A percentile compares a stretch with the other conserved stretches of the same genome.
phyloP scores from a whole-genome alignment of 768 basidiomycete species.

The Amanita brunnescens region DNA sequence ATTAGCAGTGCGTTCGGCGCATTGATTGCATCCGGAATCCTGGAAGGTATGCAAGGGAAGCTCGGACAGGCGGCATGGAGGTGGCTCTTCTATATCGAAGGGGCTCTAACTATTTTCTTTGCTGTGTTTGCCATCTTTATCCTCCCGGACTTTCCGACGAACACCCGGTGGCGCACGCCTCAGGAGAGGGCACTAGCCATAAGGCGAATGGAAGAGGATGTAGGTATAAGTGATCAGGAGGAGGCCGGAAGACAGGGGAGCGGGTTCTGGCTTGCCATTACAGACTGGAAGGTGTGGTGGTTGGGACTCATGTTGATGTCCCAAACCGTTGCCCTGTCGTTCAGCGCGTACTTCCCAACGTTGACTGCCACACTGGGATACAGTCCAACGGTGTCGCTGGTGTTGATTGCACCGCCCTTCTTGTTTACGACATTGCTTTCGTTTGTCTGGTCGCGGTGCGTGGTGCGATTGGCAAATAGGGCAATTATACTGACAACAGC shows the following conservation, averaged over 20 bases:
- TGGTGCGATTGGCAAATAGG: neutral
- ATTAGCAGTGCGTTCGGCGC: conserved; percentile 84
- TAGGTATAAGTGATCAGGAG: conserved; percentile 41
- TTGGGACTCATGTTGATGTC: conserved; percentile 54
- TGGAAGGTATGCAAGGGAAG: conserved; percentile 66
- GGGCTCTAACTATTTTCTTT: conserved; percentile 48
- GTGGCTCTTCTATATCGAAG: conserved; percentile 77
- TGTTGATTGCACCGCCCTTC: conserved; percentile 82
- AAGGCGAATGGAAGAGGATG: conserved; percentile 60
- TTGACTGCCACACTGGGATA: conserved; percentile 66
- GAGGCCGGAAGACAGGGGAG: conserved; percentile 30
- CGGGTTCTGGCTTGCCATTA: conserved; percentile 56
- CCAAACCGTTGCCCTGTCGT: conserved; percentile 56
- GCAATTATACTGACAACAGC: conserved; percentile 2
- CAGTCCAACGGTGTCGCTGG: conserved; percentile 52
- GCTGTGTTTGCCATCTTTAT: conserved; percentile 53
- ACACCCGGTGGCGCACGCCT: conserved; percentile 50
- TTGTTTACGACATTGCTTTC: conserved; percentile 53
- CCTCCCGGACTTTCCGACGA: conserved; percentile 79
- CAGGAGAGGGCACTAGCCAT: conserved; percentile 54
- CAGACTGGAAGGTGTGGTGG: conserved; percentile 84
- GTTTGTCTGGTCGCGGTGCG: conserved; percentile 40
- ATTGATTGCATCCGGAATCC: conserved; percentile 72
- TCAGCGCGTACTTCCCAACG: conserved; percentile 78
- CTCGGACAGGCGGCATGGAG: conserved; percentile 76